These are phyloP conservation scores for Zea luxurians DNA, from an alignment of 176 grass and related monocot genomes.

Conservation along the genomic window DNA sequence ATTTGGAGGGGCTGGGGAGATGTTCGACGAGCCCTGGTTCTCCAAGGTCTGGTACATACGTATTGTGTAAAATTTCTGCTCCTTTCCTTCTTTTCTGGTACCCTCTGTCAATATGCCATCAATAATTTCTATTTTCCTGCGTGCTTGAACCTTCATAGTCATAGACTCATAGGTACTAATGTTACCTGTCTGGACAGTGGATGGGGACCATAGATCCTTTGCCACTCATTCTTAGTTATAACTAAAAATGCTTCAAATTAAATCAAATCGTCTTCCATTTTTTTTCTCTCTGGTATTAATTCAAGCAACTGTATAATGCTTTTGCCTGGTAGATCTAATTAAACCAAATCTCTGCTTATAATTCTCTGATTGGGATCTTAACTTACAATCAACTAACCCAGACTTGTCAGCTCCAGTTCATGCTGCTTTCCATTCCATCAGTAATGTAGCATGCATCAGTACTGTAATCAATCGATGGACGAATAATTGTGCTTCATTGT, in stretches of 20 bases:
- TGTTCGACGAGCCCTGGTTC: slow-evolving; percentile 55
- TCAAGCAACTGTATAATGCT: neutral
- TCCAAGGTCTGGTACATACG: slow-evolving; percentile 27
- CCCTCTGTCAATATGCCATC: neutral
- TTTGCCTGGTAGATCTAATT: neutral
- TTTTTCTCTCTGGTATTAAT: neutral
- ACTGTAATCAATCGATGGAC: neutral
- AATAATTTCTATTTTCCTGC: neutral
- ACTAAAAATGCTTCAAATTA: neutral
- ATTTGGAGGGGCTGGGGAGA: neutral
- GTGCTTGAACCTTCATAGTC: neutral
- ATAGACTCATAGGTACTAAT: neutral
- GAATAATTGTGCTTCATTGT: neutral
- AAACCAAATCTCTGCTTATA: neutral
- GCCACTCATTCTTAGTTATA: neutral
- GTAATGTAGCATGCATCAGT: neutral
- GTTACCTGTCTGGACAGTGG: neutral
- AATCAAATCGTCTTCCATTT: neutral
- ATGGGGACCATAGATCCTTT: neutral
- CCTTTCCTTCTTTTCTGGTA: neutral
- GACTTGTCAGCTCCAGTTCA: neutral
- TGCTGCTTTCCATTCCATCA: neutral
- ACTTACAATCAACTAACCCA: neutral
- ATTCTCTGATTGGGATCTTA: neutral
- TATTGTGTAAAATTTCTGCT: neutral